Base-by-base conservation (phyloP, 768 basidiomycete species). In the Kondoa malvinella region DNA sequence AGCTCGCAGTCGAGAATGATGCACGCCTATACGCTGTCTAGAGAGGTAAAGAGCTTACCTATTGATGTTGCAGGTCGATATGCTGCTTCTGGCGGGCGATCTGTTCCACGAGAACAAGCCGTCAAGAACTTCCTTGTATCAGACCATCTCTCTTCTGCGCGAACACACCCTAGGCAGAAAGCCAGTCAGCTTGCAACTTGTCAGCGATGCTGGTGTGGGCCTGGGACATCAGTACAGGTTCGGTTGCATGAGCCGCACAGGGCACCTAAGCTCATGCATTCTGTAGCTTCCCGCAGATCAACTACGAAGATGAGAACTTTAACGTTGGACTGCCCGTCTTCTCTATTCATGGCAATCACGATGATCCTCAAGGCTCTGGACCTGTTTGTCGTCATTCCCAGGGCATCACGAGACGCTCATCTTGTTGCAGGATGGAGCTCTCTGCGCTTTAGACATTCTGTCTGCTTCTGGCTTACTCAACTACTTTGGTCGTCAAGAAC, bases 331-430 rank as follows among this genome's bases (percentile, higher is more conserved):
- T 95, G n/a, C 95, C 95, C 1, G 88, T 97, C 31, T 99, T 99
- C 78, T 96, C 94, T 0, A 97, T 99, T 64, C 95, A 99, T 74
- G 95, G 95, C 57, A 99, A 99, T 75, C 95, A 99, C 77, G 95
- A 99, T 74, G 95, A 99, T 74, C 95, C 95, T 34, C 95, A 97
- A 78, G 95, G 95, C 25, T 86, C 91, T 26, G 92, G 92, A 1
- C 81, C 87, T 8, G 92, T 91, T 73, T 70, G 88, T 78, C 12
- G n/a, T 21, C 14, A 14, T 29, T 64, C 27, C 15, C 62, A 26
- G 14, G 14, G 12, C 2, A 50, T 40, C 56, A 67, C 50, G 70
- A 12, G 65, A 2, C 12, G 14, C 31, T 56, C 30, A 31, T 21
- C 40, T 8, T 21, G 21, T 8, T 50, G 21, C 71, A 94, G 90